Conservation (phyloP, 768 basidiomycete genomes). For the Lactifluus volemus region DNA sequence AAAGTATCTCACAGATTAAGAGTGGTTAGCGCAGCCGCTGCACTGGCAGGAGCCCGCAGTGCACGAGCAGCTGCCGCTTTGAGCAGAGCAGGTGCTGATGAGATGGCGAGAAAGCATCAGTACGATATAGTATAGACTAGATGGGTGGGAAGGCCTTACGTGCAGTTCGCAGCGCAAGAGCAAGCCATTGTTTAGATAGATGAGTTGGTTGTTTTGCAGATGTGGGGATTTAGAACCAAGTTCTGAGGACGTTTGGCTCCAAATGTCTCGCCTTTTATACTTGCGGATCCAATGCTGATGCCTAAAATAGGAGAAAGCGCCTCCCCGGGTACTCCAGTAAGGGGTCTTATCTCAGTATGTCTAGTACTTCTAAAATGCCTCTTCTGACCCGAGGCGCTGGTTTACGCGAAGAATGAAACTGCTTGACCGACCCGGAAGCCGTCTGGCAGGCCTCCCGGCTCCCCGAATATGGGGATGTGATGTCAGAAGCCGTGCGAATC, state of each 20-base stretch:
- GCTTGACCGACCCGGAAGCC: no score
- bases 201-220: neutral
- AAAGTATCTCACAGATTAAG: neutral
- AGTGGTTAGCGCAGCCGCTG: conserved; percentile 10
- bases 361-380: no score
- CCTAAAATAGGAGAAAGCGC: neutral
- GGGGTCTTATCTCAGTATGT: neutral
- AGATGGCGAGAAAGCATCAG: neutral
- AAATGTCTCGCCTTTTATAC: neutral
- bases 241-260: neutral
- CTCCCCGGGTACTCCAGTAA: neutral
- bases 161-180: conserved; percentile 1
- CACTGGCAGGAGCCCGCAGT: conserved; percentile 4
- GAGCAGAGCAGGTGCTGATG: neutral
- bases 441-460: neutral
- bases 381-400: no score
- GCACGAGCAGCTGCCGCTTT: conserved; percentile 6
- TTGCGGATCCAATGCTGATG: neutral
- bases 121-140: neutral
- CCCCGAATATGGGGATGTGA: neutral
- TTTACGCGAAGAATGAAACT: no score
- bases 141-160: neutral
- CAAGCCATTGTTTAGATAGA: conserved; percentile 4
- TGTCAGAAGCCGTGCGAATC: neutral
- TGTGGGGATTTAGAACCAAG: neutral